Conservation (phyloP, 208 protist species). For the Acanthamoeba quina region DNA sequence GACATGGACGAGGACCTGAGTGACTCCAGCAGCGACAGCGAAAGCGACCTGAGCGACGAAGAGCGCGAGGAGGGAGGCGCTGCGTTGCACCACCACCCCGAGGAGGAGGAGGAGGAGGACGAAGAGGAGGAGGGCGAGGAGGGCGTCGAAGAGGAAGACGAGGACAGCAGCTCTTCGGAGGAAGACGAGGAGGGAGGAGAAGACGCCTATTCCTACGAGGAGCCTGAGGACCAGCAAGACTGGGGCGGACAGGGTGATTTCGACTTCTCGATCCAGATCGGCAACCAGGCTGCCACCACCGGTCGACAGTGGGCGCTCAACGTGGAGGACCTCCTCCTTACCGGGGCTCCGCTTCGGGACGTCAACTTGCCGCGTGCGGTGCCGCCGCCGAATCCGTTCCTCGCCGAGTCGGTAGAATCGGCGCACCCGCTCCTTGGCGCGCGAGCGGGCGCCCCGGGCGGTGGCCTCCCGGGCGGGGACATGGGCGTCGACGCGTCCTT, state of each 20-base stretch:
- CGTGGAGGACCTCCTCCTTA: conserved; percentile 33
- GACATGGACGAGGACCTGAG: conserved; percentile 30
- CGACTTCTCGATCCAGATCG: conserved; percentile 62
- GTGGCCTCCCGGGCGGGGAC: not conserved
- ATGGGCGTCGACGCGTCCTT: not conserved
- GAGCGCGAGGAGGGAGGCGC: not conserved
- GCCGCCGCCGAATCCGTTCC: conserved; percentile 22
- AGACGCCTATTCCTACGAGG: conserved; percentile 12
- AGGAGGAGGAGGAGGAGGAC: conserved; percentile 43
- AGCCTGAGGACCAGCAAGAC: not conserved
- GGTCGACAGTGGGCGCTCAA: not conserved
- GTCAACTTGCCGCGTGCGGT: not conserved
- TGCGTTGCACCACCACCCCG: not conserved
- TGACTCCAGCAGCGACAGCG: not conserved
- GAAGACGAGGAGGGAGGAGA: conserved; percentile 24
- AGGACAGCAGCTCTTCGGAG: not conserved
- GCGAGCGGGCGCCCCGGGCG: not conserved
- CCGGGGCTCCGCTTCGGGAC: not conserved
- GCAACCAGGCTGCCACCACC: not conserved
- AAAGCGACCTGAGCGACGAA: not conserved
- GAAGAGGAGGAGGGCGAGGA: conserved; percentile 19
- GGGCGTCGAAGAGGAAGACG: conserved; percentile 5
- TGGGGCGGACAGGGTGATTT: not conserved
- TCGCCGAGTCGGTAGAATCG: conserved; percentile 3
- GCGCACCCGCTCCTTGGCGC: conserved; percentile 20